Evolutionary conservation across 2,329 filamentous ascomycete species (phyloP), one percentile per base, ranked within the genome.

Genomic region (Cytospora schulzeri): DNA sequence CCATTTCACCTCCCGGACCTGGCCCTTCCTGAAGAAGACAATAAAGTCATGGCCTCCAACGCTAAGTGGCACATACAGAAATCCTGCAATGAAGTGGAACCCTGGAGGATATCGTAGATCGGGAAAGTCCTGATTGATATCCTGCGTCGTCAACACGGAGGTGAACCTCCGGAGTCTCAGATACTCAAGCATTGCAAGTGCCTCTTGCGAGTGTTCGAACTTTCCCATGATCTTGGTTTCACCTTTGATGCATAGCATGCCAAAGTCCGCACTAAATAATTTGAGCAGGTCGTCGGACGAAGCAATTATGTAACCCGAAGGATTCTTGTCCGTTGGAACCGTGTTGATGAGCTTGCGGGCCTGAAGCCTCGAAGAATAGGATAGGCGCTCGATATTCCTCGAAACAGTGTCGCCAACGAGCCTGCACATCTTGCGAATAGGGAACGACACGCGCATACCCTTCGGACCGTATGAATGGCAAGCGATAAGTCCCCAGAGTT

Each of bases 381-480:
- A 96, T 0, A 97, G 79, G 35, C 92, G 83, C 74, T 97, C 93
- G 45, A 97, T 94, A 69, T 95, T 97, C 56, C 91, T 83, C 0
- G 91, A 96, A 0, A 92, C 91, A 0, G 89, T 92, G 70, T 97
- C 93, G 4, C 93, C 92, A 2, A 97, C 86, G 5, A 97, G 79
- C 6, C 92, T 88, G 74, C 93, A 97, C 89, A 97, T 94, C 75
- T 96, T 96, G 15, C 93, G 85, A 57, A 96, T 93, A 0, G 93
- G 92, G 71, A 97, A 97, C 0, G 91, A 91, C 0, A 97, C 92
- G n/a, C 93, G 85, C 91, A 95, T 96, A 4, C 92, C 92, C 53
- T 83, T 84, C 2, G 76, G 65, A 0, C 91, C 92, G 70, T 96
- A 96, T 0, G 89, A 86, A 73, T 97, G 93, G 66, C 92, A 96